These are phyloP conservation scores for Exophiala lecanii-corni DNA, from an alignment of 2,329 filamentous ascomycete species.

Conservation along the genomic window DNA sequence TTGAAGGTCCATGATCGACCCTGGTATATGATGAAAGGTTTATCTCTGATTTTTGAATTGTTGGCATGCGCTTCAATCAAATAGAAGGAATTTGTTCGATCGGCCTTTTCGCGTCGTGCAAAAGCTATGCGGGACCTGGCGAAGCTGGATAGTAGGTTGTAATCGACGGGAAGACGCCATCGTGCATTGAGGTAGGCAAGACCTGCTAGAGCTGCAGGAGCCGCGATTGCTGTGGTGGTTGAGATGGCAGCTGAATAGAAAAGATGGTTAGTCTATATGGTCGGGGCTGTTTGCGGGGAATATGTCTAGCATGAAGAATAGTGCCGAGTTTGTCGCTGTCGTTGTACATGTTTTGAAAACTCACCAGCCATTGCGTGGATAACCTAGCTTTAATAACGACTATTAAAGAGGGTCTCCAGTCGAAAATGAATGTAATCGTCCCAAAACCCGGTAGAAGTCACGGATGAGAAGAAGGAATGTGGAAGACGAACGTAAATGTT, in stretches of 20 bases:
- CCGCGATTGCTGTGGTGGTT: constrained; percentile 9
- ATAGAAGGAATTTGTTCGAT: constrained; percentile 70
- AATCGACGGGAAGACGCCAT: constrained; percentile 62
- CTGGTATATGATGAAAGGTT: constrained; percentile 62
- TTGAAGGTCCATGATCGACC: constrained; percentile 67
- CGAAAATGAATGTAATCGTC: no score
- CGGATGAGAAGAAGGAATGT: no score
- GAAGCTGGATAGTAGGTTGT: constrained; percentile 51
- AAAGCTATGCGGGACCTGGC: constrained; percentile 43
- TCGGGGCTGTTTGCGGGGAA: neutral
- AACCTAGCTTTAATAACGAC: no score
- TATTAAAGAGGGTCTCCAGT: no score
- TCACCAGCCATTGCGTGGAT: neutral
- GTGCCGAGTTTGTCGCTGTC: no score
- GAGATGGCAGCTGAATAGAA: neutral
- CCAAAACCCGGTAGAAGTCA: no score
- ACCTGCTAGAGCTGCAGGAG: constrained; percentile 54
- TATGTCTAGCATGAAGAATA: neutral
- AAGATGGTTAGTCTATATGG: neutral
- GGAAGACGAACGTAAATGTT: no score
- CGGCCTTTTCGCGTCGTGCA: constrained; percentile 47
- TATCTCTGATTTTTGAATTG: constrained; percentile 47
- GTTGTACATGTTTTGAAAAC: no score
- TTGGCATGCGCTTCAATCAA: constrained; percentile 63
- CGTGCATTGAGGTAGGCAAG: constrained; percentile 77